phyloP scores from a whole-genome alignment of 805 yeast species.

The Yarrowia keelungensis region DNA sequence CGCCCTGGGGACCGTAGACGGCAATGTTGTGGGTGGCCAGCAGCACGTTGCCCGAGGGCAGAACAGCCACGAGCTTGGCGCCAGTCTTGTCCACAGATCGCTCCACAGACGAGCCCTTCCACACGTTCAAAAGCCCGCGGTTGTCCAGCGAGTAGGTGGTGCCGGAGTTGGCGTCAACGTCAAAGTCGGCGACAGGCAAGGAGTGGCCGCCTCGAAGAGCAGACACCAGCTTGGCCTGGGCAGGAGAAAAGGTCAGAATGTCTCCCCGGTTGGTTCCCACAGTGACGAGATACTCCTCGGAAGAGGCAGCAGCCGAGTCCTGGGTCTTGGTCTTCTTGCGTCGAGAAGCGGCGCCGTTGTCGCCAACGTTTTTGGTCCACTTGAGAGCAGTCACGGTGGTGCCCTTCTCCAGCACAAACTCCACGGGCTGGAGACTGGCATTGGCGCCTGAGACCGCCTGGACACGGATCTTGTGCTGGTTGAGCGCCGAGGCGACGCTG shows the following conservation, averaged over 20 bases:
- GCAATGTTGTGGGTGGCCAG: constrained; percentile 72
- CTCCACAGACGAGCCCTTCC: constrained; percentile 32
- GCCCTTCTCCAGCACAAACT: constrained; percentile 61
- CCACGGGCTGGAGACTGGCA: constrained; percentile 52
- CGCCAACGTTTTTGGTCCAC: constrained; percentile 56
- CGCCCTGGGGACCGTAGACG: constrained; percentile 54
- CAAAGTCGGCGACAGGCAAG: constrained; percentile 56
- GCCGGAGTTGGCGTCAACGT: constrained; percentile 55
- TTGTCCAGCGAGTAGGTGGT: constrained; percentile 35
- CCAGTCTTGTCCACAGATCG: constrained; percentile 42
- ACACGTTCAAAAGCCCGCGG: constrained; percentile 32
- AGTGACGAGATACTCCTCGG: constrained; percentile 58
- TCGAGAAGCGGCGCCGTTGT: constrained; percentile 39
- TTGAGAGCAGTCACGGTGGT: constrained; percentile 57
- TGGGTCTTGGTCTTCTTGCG: constrained; percentile 47
- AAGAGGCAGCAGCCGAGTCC: background rate
- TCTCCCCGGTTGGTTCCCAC: constrained; percentile 72
- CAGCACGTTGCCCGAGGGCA: constrained; percentile 54
- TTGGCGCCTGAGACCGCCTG: constrained; percentile 59
- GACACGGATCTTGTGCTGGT: constrained; percentile 71
- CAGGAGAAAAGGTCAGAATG: constrained; percentile 70
- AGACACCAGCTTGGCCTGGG: constrained; percentile 61
- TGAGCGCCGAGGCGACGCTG: constrained; percentile 69
- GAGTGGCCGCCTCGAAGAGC: constrained; percentile 59
- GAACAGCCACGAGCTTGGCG: constrained; percentile 49